Evolutionary conservation across 495 filamentous ascomycete genomes (phyloP).

Genomic region (Amniculicola lignicola): DNA sequence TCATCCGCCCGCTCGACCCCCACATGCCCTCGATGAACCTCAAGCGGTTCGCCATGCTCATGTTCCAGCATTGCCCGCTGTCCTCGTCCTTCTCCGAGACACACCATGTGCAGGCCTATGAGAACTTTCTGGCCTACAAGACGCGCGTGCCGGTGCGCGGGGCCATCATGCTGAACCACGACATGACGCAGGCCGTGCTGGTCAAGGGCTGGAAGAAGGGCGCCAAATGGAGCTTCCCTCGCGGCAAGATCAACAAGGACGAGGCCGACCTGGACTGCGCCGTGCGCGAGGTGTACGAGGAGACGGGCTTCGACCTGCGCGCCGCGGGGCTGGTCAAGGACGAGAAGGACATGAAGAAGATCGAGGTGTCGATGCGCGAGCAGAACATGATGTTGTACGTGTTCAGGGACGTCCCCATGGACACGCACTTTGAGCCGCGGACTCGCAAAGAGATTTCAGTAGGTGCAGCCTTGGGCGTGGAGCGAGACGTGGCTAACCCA

Average conservation of each 20-base stretch:
- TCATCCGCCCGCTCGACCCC: slow-evolving; percentile 86
- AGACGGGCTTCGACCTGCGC: slow-evolving; percentile 84
- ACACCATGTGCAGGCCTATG: slow-evolving; percentile 74
- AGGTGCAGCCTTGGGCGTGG: background rate
- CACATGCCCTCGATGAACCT: slow-evolving; percentile 78
- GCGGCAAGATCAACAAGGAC: slow-evolving; percentile 96
- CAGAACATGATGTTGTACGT: slow-evolving; percentile 91
- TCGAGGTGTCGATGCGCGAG: slow-evolving; percentile 84
- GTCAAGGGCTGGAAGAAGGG: slow-evolving; percentile 98
- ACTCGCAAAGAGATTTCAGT: slow-evolving; percentile 93
- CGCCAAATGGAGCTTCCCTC: slow-evolving; percentile 91
- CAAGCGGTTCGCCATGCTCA: slow-evolving; percentile 75
- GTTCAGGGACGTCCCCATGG: slow-evolving; percentile 78
- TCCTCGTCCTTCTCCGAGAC: slow-evolving; percentile 75
- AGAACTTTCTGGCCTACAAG: slow-evolving; percentile 90
- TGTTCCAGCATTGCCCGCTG: slow-evolving; percentile 89
- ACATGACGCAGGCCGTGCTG: slow-evolving; percentile 85
- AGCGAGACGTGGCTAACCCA: slow-evolving; percentile 1
- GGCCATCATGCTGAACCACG: slow-evolving; percentile 84
- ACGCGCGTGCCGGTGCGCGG: slow-evolving; percentile 89
- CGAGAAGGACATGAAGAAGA: slow-evolving; percentile 65
- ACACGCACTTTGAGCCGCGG: slow-evolving; percentile 80
- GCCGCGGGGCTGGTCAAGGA: slow-evolving; percentile 69
- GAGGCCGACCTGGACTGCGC: slow-evolving; percentile 91
- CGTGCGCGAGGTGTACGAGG: slow-evolving; percentile 88